These are phyloP conservation scores for Collybia mongolica DNA, from an alignment of 768 basidiomycete species.

Conservation along the genomic window DNA sequence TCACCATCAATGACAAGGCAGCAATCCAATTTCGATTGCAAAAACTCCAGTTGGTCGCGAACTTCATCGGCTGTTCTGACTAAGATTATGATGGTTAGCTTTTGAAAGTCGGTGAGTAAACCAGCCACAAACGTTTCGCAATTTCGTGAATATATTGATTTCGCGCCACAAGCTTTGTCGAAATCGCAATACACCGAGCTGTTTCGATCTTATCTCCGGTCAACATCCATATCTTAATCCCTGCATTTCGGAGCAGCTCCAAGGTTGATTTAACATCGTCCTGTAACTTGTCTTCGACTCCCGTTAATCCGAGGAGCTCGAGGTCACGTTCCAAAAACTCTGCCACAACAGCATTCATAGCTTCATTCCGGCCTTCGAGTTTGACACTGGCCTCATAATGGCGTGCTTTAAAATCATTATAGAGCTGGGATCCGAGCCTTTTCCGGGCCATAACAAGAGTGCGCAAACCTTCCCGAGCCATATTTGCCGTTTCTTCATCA, in stretches of 20 bases:
- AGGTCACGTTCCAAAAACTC: constrained; percentile 85
- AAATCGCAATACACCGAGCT: constrained; percentile 96
- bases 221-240: constrained; percentile 99
- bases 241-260: constrained; percentile 91
- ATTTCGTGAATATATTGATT: constrained; percentile 98
- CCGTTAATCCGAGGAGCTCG: constrained; percentile 90
- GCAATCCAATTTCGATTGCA: constrained; percentile 93
- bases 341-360: constrained; percentile 71
- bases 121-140: constrained; percentile 68
- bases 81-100: constrained; percentile 28
- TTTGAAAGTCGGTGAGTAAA: constrained; percentile 2
- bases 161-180: constrained; percentile 91
- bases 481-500: constrained; percentile 97
- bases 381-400: constrained; percentile 80
- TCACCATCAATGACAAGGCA: constrained; percentile 99
- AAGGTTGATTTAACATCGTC: constrained; percentile 95
- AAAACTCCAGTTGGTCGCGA: constrained; percentile 86
- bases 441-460: constrained; percentile 93
- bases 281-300: constrained; percentile 98
- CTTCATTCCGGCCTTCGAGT: constrained; percentile 79
- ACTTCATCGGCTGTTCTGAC: constrained; percentile 85
- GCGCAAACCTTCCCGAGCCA: constrained; percentile 94
- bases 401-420: constrained; percentile 65
- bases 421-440: constrained; percentile 65
- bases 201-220: constrained; percentile 99